phyloP scores from a whole-genome alignment of 192 early-diverging fungal genomes.

The Coemansia sp. region DNA sequence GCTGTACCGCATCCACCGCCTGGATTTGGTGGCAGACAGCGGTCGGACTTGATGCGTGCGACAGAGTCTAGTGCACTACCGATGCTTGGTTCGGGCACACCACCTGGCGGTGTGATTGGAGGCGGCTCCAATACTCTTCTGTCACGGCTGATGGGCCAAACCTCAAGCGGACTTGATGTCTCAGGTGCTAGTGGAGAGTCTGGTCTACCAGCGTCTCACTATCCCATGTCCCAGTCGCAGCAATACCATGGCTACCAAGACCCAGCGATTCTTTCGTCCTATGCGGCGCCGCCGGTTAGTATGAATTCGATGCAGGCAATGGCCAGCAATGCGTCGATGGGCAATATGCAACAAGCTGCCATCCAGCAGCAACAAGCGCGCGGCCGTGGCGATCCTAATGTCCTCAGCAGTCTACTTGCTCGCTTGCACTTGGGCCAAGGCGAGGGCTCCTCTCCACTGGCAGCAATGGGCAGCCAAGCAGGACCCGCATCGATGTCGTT shows the following conservation, averaged over 20 bases:
- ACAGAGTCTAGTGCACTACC: constrained; percentile 14
- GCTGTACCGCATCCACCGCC: constrained; percentile 40
- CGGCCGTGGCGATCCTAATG: constrained; percentile 32
- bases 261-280: constrained; percentile 25
- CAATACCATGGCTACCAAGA: constrained; percentile 24
- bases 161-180: constrained; percentile 4
- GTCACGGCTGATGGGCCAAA: constrained; percentile 38
- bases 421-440: constrained; percentile 35
- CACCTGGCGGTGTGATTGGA: constrained; percentile 10
- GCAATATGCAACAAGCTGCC: constrained; percentile 17
- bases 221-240: constrained; percentile 10
- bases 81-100: constrained; percentile 8
- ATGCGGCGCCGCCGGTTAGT: constrained; percentile 7
- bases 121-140: constrained; percentile 30
- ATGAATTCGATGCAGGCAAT: constrained; percentile 4
- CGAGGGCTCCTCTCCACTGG: constrained; percentile 9
- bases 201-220: neutral
- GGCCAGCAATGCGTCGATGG: constrained; percentile 14
- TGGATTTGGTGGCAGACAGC: constrained; percentile 35
- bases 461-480: constrained; percentile 10
- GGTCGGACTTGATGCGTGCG: constrained; percentile 7
- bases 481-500: neutral
- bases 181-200: neutral
- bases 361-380: constrained; percentile 25
- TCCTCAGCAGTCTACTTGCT: constrained; percentile 42